A percentile compares a stretch with the other conserved stretches of the same genome.
phyloP scores from a whole-genome alignment of 2,329 filamentous ascomycete species.

The Diaporthe australafricana region DNA sequence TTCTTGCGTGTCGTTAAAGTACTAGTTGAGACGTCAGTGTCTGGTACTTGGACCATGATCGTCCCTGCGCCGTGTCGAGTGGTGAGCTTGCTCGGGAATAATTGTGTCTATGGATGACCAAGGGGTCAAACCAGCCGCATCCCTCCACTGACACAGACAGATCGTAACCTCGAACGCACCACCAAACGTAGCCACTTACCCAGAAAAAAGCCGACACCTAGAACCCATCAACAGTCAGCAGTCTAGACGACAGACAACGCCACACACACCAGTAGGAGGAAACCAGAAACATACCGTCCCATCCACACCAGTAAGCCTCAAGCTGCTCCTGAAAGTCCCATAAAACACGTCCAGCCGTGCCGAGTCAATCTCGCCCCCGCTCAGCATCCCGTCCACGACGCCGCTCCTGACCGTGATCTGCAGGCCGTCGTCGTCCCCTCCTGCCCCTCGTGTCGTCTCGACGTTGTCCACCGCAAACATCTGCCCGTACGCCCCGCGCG shows the following conservation, averaged over 20 bases:
- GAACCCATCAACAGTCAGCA: background rate
- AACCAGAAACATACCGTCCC: slow-evolving; percentile 65
- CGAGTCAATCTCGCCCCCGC: slow-evolving; percentile 73
- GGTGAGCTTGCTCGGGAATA: too few species aligned
- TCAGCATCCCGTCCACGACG: slow-evolving; percentile 63
- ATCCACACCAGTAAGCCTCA: slow-evolving; percentile 69
- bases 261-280: background rate
- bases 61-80: background rate
- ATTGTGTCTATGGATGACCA: too few species aligned
- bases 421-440: slow-evolving; percentile 62
- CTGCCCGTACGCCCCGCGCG: slow-evolving; percentile 75
- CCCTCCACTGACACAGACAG: too few species aligned
- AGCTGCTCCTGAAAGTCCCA: slow-evolving; percentile 76
- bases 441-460: slow-evolving; percentile 60
- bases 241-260: too few species aligned
- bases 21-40: slow-evolving; percentile 58
- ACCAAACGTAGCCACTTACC: slow-evolving; percentile 55
- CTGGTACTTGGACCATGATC: background rate
- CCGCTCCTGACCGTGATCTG: slow-evolving; percentile 65
- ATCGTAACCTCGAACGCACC: background rate
- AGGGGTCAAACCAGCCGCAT: background rate
- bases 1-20: slow-evolving; percentile 82
- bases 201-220: slow-evolving; percentile 80
- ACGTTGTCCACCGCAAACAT: slow-evolving; percentile 69
- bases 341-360: slow-evolving; percentile 72